Evolutionary conservation across 768 basidiomycete species (phyloP), one percentile per base, ranked within the genome.

Genomic region (Trametes gibbosa): DNA sequence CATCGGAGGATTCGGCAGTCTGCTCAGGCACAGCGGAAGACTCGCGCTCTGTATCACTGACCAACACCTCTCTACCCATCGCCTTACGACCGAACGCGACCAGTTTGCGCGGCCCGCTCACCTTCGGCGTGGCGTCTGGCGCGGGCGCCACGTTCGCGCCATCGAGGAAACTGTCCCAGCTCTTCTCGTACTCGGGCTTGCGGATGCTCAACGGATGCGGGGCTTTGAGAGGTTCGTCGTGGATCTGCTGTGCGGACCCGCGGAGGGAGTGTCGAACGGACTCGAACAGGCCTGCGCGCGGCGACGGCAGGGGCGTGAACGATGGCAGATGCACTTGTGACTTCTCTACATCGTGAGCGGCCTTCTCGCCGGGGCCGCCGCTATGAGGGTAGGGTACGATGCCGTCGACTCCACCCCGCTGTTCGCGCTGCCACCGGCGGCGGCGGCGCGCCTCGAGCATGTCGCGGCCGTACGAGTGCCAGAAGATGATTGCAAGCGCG

Each of bases 401-500:
- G 25, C 73, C 79, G 51, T 81, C 76, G 27, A 83, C 72, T 27
- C 77, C 81, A 0, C 72, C 72, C 50, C 81, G 76, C 67, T 84
- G 82, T 64, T 83, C 80, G 50, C 67, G 72, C 66, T 77, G 73
- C 77, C 81, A 87, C 68, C 71, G 78, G 64, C 75, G 74, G 55
- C 76, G 78, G 65, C 73, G 76, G 61, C 78, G 76, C 35, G 70
- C 73, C 67, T 84, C 81, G 27, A 81, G 58, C 71, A 74, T 75
- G 8, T 69, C 68, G 41, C 74, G 78, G 25, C 79, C 84, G 68
- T 83, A 85, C 3, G 87, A 80, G 68, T 91, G 81, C 89, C 89
- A 92, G 49, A 88, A 75, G 42, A 94, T 75, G 66, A 92, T 74
- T 57, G 68, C 68, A 27, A 92, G 68, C 14, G 83, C 95, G 81